Base-by-base conservation (phyloP, 2,329 filamentous ascomycete species). In the Pseudocercospora cruenta region DNA sequence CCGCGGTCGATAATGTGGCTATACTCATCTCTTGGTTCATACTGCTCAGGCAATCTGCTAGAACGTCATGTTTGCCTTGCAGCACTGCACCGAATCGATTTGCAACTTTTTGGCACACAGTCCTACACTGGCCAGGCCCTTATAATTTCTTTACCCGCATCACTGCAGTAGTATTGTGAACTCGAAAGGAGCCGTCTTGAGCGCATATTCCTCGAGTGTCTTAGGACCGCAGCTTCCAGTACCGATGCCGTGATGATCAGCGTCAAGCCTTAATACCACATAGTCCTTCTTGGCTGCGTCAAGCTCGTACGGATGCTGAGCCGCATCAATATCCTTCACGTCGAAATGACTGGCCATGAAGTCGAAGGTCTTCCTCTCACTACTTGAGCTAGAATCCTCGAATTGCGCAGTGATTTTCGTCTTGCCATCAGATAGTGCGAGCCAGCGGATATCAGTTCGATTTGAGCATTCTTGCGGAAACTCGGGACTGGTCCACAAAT, bases 391-490 rank as follows among this genome's bases (percentile, higher is more conserved):
- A 4, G 65, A 53, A 9, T 77, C 71, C 1, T 75, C 72, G 68
- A 76, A 79, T 36, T 78, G 75, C 4, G 71, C 76, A 2, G 71
- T 69, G 10, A 74, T 31, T 10, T 54, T 47, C 2, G 65, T 67
- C 24, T 62, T 61, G 12, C 33, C 67, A 58, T 72, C 64, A 19
- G 69, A 62, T 65, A 72, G 19, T 10, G 78, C 77, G 3, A 90
- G 76, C 85, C 87, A 91, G 6, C 85, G 80, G 0, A 85, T 86
- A 36, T 86, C 86, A 62, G 85, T 86, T 14, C 86, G 81, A 74
- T 91, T 91, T 0, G 87, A 87, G 60, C 85, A 87, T 71, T 91
- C 89, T 74, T 92, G 89, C 0, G 89, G 89, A 22, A 88, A 87
- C 19, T 91, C 89, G 71, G 90, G 91, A 0, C 81, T 80, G 0